Base-by-base conservation (phyloP, 2,329 filamentous ascomycete species). In the Dactylonectria estremocensis region DNA sequence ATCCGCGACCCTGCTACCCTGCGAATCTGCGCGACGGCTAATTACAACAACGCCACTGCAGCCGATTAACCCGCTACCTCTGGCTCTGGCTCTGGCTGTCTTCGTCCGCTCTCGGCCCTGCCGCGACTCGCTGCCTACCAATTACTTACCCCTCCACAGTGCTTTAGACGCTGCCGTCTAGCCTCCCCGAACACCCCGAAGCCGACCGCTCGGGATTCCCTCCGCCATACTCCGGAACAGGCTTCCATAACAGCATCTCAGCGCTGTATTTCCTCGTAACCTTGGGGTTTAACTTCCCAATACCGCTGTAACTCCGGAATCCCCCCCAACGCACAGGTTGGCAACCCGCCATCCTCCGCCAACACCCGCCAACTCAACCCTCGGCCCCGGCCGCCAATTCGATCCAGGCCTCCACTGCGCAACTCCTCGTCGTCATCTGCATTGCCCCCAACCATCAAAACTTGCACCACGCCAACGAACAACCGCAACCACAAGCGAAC, bases 391-490 rank as follows among this genome's bases (percentile, higher is more conserved):
- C 64, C 58, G 58, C 53, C 56, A 28, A 28, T 43, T 16, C 55
- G 24, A 61, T 48, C 24, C 33, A 13, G 37, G 61, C 35, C 53
- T 52, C 43, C 61, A 35, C 61, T 16, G 46, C 43, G 46, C 46
- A 58, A 49, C 35, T 35, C 58, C 64, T 61, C 57, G 52, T 52
- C 57, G 57, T 61, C 64, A 57, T 61, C 58, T 53, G 31, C 58
- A 58, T 28, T n/a, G n/a, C 50, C 18, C 28, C 8, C 50, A n/a
- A 35, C 16, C 53, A 61, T 46, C 53, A 56, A 52, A 66, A 52
- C 56, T 50, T 56, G 28, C 49, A 35, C n/a, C 49, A 35, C 49
- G 9, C 20, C 49, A 35, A 35, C 28, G 35, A 52, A 53, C 57
- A 16, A 55, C 45, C 24, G 37, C 61, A 54, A 33, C 16, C 28